Conservation (phyloP, 768 basidiomycete species). For the Polyporus arcularius region DNA sequence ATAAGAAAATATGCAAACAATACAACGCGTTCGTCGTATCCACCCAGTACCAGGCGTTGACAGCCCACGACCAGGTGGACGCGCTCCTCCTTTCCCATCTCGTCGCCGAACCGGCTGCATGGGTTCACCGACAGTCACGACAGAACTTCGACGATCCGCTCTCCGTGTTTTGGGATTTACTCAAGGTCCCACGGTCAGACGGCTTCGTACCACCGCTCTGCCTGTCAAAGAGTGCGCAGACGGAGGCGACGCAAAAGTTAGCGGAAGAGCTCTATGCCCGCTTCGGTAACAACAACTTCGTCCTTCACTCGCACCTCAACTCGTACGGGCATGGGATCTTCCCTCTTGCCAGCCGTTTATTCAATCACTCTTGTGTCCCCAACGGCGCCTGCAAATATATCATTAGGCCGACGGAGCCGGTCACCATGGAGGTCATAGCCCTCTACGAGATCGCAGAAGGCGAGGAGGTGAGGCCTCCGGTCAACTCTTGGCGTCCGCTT, state of each 20-base stretch:
- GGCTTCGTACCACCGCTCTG: conserved; percentile 16
- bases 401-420: conserved; percentile 38
- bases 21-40: conserved; percentile 51
- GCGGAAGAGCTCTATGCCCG: conserved; percentile 47
- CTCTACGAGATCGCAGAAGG: conserved; percentile 54
- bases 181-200: conserved; percentile 18
- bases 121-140: not conserved
- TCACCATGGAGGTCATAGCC: conserved; percentile 65
- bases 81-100: conserved; percentile 66
- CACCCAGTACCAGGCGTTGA: conserved; percentile 47
- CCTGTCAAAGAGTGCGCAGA: not conserved
- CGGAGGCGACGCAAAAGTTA: not conserved
- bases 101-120: conserved; percentile 34
- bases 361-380: conserved; percentile 82
- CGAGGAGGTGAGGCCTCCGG: conserved; percentile 58
- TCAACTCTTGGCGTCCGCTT: not conserved
- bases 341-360: conserved; percentile 73
- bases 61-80: conserved; percentile 57
- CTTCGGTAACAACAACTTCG: conserved; percentile 83
- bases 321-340: conserved; percentile 76
- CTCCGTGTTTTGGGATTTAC: conserved; percentile 26
- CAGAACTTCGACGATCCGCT: not conserved
- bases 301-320: conserved; percentile 70
- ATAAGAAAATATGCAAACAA: conserved; percentile 68
- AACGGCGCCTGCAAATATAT: conserved; percentile 68